Conservation (phyloP, 352 stramenopile genomes). For the Phytophthora pluvialis region DNA sequence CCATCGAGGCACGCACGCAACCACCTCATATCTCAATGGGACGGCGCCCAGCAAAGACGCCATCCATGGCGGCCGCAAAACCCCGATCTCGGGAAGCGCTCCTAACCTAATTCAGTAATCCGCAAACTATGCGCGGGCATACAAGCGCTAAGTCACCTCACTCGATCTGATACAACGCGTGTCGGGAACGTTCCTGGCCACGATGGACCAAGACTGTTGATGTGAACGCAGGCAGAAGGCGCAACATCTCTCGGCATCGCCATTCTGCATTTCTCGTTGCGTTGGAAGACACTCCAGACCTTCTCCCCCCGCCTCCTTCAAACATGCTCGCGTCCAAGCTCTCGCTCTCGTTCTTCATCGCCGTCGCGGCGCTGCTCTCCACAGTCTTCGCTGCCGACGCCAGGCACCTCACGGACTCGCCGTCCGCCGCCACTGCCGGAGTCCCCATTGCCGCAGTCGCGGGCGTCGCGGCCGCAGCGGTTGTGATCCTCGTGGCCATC, state of each 20-base stretch:
- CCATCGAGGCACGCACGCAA: slow-evolving; percentile 19
- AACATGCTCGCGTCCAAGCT: slow-evolving; percentile 30
- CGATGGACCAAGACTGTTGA: slow-evolving; percentile 20
- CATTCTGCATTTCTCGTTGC: slow-evolving; percentile 43
- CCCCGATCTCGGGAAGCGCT: neutral
- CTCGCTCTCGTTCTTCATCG: slow-evolving; percentile 20
- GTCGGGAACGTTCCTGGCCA: slow-evolving; percentile 32
- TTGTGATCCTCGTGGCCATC: slow-evolving; percentile 26
- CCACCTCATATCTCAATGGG: slow-evolving; percentile 6
- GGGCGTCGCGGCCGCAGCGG: slow-evolving; percentile 26
- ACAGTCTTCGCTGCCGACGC: slow-evolving; percentile 9
- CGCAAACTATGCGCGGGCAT: slow-evolving; percentile 20
- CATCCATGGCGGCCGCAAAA: neutral
- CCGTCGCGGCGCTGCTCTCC: slow-evolving; percentile 18
- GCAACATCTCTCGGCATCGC: slow-evolving; percentile 2
- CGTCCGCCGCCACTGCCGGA: neutral
- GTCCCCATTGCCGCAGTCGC: slow-evolving; percentile 20
- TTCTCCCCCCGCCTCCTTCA: slow-evolving; percentile 5
- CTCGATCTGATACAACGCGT: slow-evolving; percentile 29
- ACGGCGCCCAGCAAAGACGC: neutral
- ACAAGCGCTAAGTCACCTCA: slow-evolving; percentile 9
- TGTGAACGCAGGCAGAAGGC: slow-evolving; percentile 17
- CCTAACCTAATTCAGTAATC: slow-evolving; percentile 29
- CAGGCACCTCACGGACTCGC: slow-evolving; percentile 19
- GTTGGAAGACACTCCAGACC: slow-evolving; percentile 4